Evolutionary conservation across 208 protist genomes (phyloP), one percentile per base, ranked within the genome.

Genomic region (Leishmania guyanensis): DNA sequence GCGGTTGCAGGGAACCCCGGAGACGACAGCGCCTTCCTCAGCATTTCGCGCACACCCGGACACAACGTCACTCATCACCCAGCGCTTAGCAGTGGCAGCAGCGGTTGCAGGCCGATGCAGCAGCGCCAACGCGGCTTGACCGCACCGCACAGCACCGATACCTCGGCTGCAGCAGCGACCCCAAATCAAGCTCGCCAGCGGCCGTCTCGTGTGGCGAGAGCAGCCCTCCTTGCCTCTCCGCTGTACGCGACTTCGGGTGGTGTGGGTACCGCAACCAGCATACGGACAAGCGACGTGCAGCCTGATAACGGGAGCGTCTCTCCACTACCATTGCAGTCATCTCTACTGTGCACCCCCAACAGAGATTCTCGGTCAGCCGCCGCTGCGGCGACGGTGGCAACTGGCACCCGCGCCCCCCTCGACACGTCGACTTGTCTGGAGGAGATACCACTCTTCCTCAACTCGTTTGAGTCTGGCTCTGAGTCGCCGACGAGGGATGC

Each of bases 381-480:
- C 33, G 72, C 56, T 5, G 75, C 81, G n/a, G 82, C 75, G 0
- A 36, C 68, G 26, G 81, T 73, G 16, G 81, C 80, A 36, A 66
- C 71, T 2, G 81, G 62, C 20, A 62, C 77, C 5, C 82, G 77
- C 22, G 64, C 62, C 3, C 39, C 54, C 8, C 60, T 56, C 5
- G 82, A 85, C 53, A 85, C 82, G n/a, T 76, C 82, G 12, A 82
- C 74, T 22, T 76, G 77, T 14, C 58, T 76, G 0, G 82, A 85
- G 0, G 82, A 85, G n/a, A 78, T 85, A 22, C 78, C 82, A 0
- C 73, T 85, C 22, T 85, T 75, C 62, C 68, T 85, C 26, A 85
- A 85, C 65, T 79, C 83, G 3, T 82, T 83, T 48, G 83, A 86
- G 75, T 82, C 79, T 10, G 75, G 79, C 50, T 83, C 75, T 2